A percentile compares a stretch with the other conserved stretches of the same genome.
These are phyloP conservation scores for Chloromonas sp. DNA, from an alignment of 163 green algal species.

Conservation along the genomic window DNA sequence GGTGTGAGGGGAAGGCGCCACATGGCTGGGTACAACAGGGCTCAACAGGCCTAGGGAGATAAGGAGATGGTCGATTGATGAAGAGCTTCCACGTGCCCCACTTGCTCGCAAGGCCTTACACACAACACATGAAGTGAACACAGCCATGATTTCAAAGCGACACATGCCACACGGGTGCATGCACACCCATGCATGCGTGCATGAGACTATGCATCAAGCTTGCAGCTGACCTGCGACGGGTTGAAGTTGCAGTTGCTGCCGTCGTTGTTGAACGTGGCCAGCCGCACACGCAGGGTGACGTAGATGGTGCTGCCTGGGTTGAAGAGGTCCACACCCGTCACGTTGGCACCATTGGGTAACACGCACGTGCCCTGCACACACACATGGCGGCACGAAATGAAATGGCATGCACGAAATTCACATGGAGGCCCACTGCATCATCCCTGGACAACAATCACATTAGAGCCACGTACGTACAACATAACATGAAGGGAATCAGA, in stretches of 20 bases:
- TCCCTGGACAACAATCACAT: background rate
- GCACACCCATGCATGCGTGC: too few species aligned
- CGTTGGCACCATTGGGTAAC: background rate
- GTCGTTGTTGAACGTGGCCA: conserved; percentile 1
- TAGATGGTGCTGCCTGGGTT: conserved; percentile 4
- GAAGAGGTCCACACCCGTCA: conserved; percentile 17
- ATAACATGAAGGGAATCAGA: too few species aligned
- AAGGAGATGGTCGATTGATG: too few species aligned
- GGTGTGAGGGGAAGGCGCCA: too few species aligned
- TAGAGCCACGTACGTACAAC: background rate
- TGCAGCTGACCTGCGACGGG: background rate
- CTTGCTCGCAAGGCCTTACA: too few species aligned
- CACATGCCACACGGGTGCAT: too few species aligned
- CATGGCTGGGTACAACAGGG: too few species aligned
- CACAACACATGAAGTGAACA: too few species aligned
- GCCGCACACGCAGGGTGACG: conserved; percentile 12
- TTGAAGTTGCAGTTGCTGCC: background rate
- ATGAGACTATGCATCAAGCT: too few species aligned
- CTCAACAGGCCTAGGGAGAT: too few species aligned
- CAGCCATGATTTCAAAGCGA: too few species aligned
- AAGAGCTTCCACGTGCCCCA: too few species aligned
- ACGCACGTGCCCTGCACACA: conserved; percentile 3
- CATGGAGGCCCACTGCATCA: background rate
- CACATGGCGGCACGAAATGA: background rate
- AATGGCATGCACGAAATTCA: background rate